These are phyloP conservation scores for Rhodotorula paludigena DNA, from an alignment of 768 basidiomycete genomes.

Conservation along the genomic window DNA sequence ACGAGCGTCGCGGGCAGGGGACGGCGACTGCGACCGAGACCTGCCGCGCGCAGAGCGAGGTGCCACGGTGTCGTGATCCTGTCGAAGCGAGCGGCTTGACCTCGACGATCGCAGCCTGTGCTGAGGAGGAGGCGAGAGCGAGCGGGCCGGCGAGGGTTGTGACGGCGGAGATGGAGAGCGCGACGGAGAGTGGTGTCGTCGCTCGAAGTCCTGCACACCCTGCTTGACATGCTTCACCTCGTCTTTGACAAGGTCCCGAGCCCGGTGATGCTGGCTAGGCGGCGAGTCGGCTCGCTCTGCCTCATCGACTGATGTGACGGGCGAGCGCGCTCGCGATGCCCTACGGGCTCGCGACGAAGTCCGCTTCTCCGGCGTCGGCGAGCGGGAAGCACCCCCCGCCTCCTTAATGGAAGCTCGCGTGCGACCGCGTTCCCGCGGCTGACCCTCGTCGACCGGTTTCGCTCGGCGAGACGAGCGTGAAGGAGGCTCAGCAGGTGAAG, in stretches of 20 bases:
- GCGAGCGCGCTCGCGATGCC: too few species aligned
- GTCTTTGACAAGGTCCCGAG: neutral
- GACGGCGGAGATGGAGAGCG: neutral
- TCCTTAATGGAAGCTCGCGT: too few species aligned
- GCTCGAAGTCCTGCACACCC: neutral
- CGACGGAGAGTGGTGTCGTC: neutral
- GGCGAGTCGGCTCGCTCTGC: too few species aligned
- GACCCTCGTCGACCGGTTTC: too few species aligned
- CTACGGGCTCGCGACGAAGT: too few species aligned
- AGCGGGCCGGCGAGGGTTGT: constrained; percentile 1
- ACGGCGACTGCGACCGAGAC: neutral
- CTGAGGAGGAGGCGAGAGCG: neutral
- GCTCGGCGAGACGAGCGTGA: too few species aligned
- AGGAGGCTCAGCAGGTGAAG: too few species aligned
- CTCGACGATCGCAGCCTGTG: neutral
- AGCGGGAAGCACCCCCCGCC: too few species aligned
- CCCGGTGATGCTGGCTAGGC: neutral
- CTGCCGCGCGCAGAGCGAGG: neutral
- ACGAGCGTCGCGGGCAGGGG: neutral
- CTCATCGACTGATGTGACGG: too few species aligned
- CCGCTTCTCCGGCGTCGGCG: too few species aligned
- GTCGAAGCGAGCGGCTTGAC: neutral
- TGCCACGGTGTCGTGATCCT: neutral
- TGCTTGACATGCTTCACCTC: neutral
- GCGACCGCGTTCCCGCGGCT: too few species aligned